These are phyloP conservation scores for Sarcocystis neurona DNA, from an alignment of 169 alveolate species.

Conservation along the genomic window DNA sequence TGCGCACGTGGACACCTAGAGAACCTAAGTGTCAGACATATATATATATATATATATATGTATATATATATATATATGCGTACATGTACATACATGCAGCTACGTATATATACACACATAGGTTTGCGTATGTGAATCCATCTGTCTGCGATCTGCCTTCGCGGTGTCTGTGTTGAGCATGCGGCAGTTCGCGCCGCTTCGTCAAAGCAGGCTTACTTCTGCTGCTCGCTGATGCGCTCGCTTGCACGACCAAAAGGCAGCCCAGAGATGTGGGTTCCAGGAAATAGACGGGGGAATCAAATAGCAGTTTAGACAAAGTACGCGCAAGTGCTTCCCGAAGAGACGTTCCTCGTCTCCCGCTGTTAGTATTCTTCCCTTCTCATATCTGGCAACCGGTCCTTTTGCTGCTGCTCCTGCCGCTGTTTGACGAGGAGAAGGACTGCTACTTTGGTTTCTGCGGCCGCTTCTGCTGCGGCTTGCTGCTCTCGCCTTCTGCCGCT, in stretches of 20 bases:
- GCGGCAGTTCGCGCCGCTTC: not conserved
- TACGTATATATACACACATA: not conserved
- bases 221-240: conserved; percentile 57
- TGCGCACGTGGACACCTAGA: not conserved
- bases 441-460: not conserved
- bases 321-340: conserved; percentile 31
- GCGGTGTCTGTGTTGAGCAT: not conserved
- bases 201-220: conserved; percentile 19
- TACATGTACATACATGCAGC: not conserved
- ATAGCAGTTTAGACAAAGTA: conserved; percentile 49
- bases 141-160: not conserved
- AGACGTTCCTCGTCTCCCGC: not conserved
- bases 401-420: not conserved
- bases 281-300: conserved; percentile 57
- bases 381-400: not conserved
- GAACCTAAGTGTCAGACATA: not conserved
- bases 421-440: not conserved
- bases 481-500: not conserved
- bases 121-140: not conserved
- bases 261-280: conserved; percentile 68
- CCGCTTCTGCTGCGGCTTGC: not conserved
- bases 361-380: not conserved
- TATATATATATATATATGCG: not conserved
- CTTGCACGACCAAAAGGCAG: conserved; percentile 65
- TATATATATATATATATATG: not conserved